Conservation (phyloP, 2,329 filamentous ascomycete species). For the Hypoxylon sp. region DNA sequence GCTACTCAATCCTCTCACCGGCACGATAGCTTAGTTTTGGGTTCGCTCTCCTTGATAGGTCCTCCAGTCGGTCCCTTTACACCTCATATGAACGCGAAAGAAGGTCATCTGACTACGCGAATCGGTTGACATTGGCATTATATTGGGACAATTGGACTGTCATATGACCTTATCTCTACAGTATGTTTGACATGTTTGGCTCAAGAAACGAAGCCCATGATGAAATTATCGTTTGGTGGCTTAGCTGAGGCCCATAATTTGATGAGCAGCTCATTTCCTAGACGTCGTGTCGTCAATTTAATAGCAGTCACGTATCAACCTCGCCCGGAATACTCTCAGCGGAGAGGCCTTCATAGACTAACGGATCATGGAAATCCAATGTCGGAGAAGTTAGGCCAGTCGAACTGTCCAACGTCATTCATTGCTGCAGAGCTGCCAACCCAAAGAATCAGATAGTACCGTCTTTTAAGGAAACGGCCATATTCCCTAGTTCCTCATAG, state of each 20-base stretch:
- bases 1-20: constrained; percentile 26
- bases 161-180: constrained; percentile 24
- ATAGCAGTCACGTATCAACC: background rate
- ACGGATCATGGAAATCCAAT: background rate
- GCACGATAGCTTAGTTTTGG: constrained; percentile 13
- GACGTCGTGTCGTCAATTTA: background rate
- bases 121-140: constrained; percentile 7
- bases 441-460: background rate
- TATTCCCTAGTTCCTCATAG: background rate
- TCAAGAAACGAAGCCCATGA: constrained; percentile 4
- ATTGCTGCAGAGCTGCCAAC: background rate
- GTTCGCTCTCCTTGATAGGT: constrained; percentile 21
- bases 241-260: constrained; percentile 23
- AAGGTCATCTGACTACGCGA: constrained; percentile 30
- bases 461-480: background rate
- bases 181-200: background rate
- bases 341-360: background rate
- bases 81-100: constrained; percentile 19
- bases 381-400: background rate
- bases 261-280: constrained; percentile 15
- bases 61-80: constrained; percentile 25
- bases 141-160: constrained; percentile 14
- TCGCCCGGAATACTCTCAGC: background rate
- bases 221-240: constrained; percentile 18
- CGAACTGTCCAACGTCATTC: background rate